Evolutionary conservation across 768 basidiomycete species (phyloP), one percentile per base, ranked within the genome.

Genomic region (Infundibulicybe gibba): DNA sequence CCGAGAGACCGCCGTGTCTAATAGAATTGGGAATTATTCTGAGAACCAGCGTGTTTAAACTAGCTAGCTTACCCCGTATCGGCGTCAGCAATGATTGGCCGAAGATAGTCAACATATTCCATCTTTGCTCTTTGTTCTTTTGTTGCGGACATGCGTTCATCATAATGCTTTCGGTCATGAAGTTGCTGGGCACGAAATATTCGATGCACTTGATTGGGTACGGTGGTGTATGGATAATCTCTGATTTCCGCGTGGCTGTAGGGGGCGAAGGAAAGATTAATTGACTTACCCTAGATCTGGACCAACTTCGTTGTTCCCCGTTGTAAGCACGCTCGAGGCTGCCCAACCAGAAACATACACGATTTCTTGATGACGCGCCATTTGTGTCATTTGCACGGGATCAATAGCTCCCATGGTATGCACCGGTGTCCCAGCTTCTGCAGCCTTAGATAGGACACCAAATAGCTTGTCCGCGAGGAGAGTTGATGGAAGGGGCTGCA

Each of bases 341-440:
- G 90, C 92, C 93, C 93, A 95, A 9, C 94, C 94, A 42, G 87
- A 90, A n/a, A 97, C 72, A 57, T 97, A 97, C 2, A 93, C 80
- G 31, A 87, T 83, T 60, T 97, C 87, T 57, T 90, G 87, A 57
- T 89, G 78, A 44, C 70, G 71, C 6, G 90, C 94, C 89, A 92
- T 91, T 68, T 97, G 93, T 0, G 90, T 93, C 87, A 94, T 90
- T 68, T 91, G 93, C 12, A 94, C 80, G 0, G 93, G 92, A 61
- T 97, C 94, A 51, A 97, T 87, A 3, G 90, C 92, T 34, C 93
- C 93, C 80, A 94, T 85, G 1, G 94, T 95, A 56, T 91, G 89
- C 11, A 95, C 79, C 0, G 93, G 91, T 52, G 72, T 71, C 25
- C 78, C 77, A 33, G 77, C 77, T 32, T 72, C 75, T 17, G 81